Percentiles rank a stretch among this genome's conserved stretches.
phyloP scores from a whole-genome alignment of 2,329 filamentous ascomycete species.

The Trichoderma cornu-damae region DNA sequence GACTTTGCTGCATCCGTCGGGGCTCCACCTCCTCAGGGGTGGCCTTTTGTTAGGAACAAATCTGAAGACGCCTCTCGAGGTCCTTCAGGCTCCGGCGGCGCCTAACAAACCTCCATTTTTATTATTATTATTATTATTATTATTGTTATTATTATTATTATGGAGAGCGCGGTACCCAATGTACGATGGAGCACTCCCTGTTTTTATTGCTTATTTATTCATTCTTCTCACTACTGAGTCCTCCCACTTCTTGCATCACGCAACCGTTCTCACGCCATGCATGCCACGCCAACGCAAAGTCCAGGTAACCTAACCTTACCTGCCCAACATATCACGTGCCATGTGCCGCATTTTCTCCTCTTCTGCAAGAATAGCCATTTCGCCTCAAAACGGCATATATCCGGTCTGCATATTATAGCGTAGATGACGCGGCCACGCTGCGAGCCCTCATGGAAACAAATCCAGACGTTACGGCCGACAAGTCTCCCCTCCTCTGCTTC shows the following conservation, averaged over 20 bases:
- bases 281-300: neutral
- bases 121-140: no score
- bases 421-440: conserved; percentile 1
- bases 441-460: neutral
- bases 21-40: conserved; percentile 8
- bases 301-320: neutral
- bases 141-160: no score
- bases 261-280: no score
- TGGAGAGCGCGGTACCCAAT: no score
- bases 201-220: neutral
- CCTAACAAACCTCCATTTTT: neutral
- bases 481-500: no score
- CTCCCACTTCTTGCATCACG: neutral
- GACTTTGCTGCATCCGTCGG: conserved; percentile 13
- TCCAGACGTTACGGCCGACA: no score
- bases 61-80: neutral
- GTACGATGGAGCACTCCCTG: neutral
- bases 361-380: neutral
- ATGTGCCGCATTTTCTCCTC: neutral
- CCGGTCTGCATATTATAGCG: neutral
- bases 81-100: neutral
- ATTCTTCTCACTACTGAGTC: neutral
- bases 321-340: neutral
- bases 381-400: neutral
- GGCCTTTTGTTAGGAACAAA: conserved; percentile 15